Evolutionary conservation across 257 asterid genomes (phyloP), one percentile per base, ranked within the genome.

Genomic region (Sherardia arvensis): DNA sequence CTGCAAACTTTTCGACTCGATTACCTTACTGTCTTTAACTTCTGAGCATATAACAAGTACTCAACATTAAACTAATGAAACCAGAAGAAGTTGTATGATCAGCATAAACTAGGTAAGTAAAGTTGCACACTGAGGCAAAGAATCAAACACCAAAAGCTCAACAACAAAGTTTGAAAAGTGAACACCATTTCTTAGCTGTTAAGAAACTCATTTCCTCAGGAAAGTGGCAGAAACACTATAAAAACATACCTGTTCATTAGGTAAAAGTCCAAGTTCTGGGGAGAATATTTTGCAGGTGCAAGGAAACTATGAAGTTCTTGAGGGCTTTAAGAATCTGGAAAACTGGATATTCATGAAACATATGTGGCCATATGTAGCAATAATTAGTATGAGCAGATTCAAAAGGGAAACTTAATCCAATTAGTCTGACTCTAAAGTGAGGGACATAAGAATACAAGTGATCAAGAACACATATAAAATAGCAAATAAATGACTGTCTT

Each of bases 351-450:
- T 51, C 28, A 62, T 57, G 65, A 65, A 38, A 18, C 26, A 60
- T 28, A 40, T 65, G 34, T 51, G 59, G 68, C 27, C 27, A 56
- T 8, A 25, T 28, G 45, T 25, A 23, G 47, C 62, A 40, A 25
- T 11, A 54, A 21, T 21, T 21, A 64, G 49, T 23, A 65, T 58
- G 69, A 73, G 47, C 74, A 66, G 71, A 65, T 66, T 62, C 64
- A 3, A 64, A 70, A 70, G 67, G 66, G 62, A 68, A 80, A 77
- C 66, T 69, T 59, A 66, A 67, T 71, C 69, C 57, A 65, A 66
- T 49, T 49, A 49, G 26, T 61, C 65, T 59, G 76, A 65, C 69
- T 71, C 9, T 36, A 71, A 64, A 61, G 60, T 40, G 73, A 59
- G 74, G 74, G 70, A 62, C 73, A 12, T 12, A 34, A 34, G 8